Base-by-base conservation (phyloP, 2,329 filamentous ascomycete genomes). In the Aspergillus spinulosporus region DNA sequence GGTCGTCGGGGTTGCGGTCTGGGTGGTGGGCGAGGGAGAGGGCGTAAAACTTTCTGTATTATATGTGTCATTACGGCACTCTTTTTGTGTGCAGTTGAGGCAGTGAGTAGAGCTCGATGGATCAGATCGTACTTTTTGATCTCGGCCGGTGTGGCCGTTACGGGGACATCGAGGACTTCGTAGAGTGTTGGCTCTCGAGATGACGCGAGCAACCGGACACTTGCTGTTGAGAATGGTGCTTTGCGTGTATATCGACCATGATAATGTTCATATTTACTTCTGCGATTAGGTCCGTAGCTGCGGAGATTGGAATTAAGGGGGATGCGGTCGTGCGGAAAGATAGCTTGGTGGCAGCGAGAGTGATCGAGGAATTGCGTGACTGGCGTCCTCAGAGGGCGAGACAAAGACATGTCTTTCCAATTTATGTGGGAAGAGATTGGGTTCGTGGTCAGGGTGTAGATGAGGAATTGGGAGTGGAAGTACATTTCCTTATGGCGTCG, bases 11-110 rank as follows among this genome's bases (percentile, higher is more conserved):
- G 80, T 97, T 95, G 71, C 87, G 86, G 80, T 99, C 94, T 1
- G 94, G 94, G 75, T 99, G 94, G 81, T 96, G 88, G 52, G 83
- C 78, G 76, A 97, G 96, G 69, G 92, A 96, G 72, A 97, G 89
- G 59, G 82, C 76, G 81, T 97, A 97, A 83, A 97, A 99, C 71
- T 84, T 76, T 64, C 77, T 80, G 48, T 26, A 43, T 3, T 2
- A 26, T 48, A 5, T 14, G 21, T 29, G 6, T 49, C 11, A 14
- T 15, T 12, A 7, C 26, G 8, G 8, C 9, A 40, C n/a, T 40
- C 8, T 15, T 15, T 40, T 8, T 40, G 7, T 15, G n/a, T n/a
- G 48, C n/a, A 40, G 21, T 14, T 45, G 36, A 42, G 28, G 31
- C 3, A 9, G 15, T 26, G 15, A 7, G 26, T 21, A 45, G 21